Evolutionary conservation across 2,329 filamentous ascomycete species (phyloP).

Genomic region (Colletotrichum sp.): DNA sequence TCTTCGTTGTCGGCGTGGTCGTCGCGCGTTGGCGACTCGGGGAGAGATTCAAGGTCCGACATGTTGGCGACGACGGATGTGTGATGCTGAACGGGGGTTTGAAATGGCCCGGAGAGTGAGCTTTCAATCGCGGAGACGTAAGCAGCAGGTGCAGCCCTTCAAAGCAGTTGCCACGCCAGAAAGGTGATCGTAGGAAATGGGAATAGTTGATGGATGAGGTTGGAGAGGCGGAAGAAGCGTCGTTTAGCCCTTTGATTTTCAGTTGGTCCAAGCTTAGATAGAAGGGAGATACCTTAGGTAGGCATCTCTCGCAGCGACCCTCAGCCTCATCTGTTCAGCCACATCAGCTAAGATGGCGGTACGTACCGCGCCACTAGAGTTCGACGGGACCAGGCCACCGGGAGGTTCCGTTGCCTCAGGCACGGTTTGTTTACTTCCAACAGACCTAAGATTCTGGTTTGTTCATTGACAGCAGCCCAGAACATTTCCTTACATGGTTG

Average conservation of each 20-base stretch:
- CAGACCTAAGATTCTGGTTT: not conserved
- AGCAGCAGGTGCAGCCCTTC: not conserved
- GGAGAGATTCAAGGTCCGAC: constrained; percentile 53
- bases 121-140: not conserved
- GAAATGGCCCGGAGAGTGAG: not conserved
- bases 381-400: not conserved
- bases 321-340: not conserved
- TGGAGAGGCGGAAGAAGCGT: not conserved
- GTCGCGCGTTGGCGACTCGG: constrained; percentile 36
- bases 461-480: not conserved
- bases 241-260: constrained; percentile 10
- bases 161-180: not conserved
- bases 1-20: constrained; percentile 47
- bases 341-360: not conserved
- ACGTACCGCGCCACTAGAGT: not conserved
- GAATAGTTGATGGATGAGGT: not conserved
- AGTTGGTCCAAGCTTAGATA: constrained; percentile 14
- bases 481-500: not conserved
- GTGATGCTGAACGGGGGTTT: not conserved
- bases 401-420: constrained; percentile 16
- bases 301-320: not conserved
- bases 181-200: not conserved
- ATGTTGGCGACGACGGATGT: constrained; percentile 28
- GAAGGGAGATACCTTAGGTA: not conserved
- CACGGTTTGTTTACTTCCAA: constrained; percentile 22